Evolutionary conservation across 148 eudicot species (phyloP), one percentile per base, ranked within the genome.

Genomic region (Talinum fruticosum): DNA sequence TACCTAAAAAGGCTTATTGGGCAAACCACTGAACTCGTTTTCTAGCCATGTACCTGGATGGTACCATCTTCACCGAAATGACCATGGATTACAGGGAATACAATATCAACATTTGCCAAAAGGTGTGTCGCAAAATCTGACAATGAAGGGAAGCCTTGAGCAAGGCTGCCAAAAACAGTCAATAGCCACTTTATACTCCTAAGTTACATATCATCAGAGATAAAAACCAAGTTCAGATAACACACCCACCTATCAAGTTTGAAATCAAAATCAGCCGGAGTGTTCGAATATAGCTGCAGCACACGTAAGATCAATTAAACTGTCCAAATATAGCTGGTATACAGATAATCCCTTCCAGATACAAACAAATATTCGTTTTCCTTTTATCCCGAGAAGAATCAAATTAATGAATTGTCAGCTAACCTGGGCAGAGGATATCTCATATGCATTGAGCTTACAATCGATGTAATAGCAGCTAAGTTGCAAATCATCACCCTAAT

Each of bases 61-160:
- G 91, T 89, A 74, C 98, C 98, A 85, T 93, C 98, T 87, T 93
- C 98, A 73, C 98, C 98, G 81, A 93, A 93, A 76, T 89, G 91
- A 33, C 98, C 98, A 82, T 93, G 98, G 84, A 93, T 93, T 29
- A 91, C 98, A 62, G 96, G 98, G 79, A 93, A 93, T 59, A 91
- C 98, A 62, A 93, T 93, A 85, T 93, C 96, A 79, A 93, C 94
- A 41, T 88, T 84, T 71, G 85, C 78, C 34, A 90, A 86, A 59
- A 93, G 96, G 83, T 93, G 96, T 35, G 87, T 87, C 13, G 87
- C 83, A 78, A 93, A 93, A 49, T 93, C 94, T 45, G 94, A 77
- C 84, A 91, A 79, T n/a, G 91, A 82, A 66, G 80, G 59, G 77
- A 91, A 93, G 65, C 92, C 91, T 86, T 87, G 90, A 53, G 98